Conservation (phyloP, 495 filamentous ascomycete species). For the Chaetomium tenue region DNA sequence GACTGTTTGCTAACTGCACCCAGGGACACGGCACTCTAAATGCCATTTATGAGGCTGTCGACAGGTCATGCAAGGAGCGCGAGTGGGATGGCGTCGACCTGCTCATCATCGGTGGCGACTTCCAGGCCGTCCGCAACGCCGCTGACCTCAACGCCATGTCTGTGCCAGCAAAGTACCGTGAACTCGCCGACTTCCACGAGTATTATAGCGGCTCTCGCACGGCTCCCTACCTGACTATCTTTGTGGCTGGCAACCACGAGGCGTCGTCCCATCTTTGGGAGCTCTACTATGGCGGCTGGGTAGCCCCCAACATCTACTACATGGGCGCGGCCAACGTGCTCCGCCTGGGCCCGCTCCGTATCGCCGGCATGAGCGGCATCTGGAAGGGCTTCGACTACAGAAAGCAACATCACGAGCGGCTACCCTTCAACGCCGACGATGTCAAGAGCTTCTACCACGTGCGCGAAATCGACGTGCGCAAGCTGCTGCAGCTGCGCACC, state of each 20-base stretch:
- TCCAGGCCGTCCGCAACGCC: slow-evolving; percentile 82
- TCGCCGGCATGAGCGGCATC: slow-evolving; percentile 89
- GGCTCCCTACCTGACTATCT: slow-evolving; percentile 87
- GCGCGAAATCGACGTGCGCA: slow-evolving; percentile 85
- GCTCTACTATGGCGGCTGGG: slow-evolving; percentile 96
- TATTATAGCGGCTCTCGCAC: slow-evolving; percentile 78
- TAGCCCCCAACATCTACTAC: slow-evolving; percentile 95
- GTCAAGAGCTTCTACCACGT: slow-evolving; percentile 80
- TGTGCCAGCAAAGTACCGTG: slow-evolving; percentile 77
- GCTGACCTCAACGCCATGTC: slow-evolving; percentile 84
- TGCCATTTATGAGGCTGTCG: slow-evolving; percentile 79
- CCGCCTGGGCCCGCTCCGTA: slow-evolving; percentile 75
- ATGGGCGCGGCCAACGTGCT: slow-evolving; percentile 87
- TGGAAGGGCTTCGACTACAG: slow-evolving; percentile 85
- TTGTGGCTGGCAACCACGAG: slow-evolving; percentile 94
- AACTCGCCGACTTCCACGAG: slow-evolving; percentile 83
- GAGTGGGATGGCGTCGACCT: slow-evolving; percentile 77
- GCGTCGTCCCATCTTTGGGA: slow-evolving; percentile 83
- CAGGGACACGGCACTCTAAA: slow-evolving; percentile 89
- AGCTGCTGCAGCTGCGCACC: slow-evolving; percentile 76
- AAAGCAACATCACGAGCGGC: slow-evolving; percentile 76
- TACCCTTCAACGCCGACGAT: slow-evolving; percentile 75
- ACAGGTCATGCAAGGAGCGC: slow-evolving; percentile 58
- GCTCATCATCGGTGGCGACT: slow-evolving; percentile 87
- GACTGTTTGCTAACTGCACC: slow-evolving; percentile 25